Evolutionary conservation across 106 monocot genomes (phyloP).

Genomic region (Acorus gramineus): DNA sequence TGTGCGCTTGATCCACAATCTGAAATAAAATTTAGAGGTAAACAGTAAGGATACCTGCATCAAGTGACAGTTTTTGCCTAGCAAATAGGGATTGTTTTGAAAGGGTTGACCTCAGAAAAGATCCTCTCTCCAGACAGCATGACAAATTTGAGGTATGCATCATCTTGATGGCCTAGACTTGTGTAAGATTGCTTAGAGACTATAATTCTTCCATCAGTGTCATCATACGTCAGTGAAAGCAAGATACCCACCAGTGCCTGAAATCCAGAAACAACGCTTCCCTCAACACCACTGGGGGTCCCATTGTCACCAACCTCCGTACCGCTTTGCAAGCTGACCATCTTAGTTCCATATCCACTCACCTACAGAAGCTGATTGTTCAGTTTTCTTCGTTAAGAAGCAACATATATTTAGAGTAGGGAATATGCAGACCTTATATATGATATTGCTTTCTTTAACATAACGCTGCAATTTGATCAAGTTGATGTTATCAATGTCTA

Average conservation of each 20-base stretch:
- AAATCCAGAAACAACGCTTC: conserved; percentile 59
- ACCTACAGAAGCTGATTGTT: conserved; percentile 32
- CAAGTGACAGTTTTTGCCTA: too few species aligned
- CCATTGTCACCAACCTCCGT: conserved; percentile 10
- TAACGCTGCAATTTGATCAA: conserved; percentile 73
- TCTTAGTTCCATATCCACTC: conserved; percentile 67
- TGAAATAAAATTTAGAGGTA: conserved; percentile 13
- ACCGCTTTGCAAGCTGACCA: conserved; percentile 13
- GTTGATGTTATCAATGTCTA: conserved; percentile 94
- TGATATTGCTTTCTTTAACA: conserved; percentile 78
- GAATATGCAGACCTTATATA: conserved; percentile 54
- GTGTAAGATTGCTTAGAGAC: conserved; percentile 35
- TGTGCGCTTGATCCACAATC: conserved; percentile 54
- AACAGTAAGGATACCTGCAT: not conserved
- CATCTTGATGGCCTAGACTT: conserved; percentile 27
- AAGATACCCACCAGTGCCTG: conserved; percentile 70
- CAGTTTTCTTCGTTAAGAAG: not conserved
- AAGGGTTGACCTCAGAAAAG: conserved; percentile 63
- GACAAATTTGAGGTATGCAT: conserved; percentile 72
- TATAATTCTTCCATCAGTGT: conserved; percentile 79
- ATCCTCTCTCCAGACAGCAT: conserved; percentile 91
- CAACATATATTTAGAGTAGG: not conserved
- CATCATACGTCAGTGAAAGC: conserved; percentile 56
- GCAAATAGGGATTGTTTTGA: too few species aligned
- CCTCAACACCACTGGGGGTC: conserved; percentile 20